A percentile compares a stretch with the other conserved stretches of the same genome.
phyloP scores from a whole-genome alignment of 2,329 filamentous ascomycete genomes.

The Diaporthe sp. region DNA sequence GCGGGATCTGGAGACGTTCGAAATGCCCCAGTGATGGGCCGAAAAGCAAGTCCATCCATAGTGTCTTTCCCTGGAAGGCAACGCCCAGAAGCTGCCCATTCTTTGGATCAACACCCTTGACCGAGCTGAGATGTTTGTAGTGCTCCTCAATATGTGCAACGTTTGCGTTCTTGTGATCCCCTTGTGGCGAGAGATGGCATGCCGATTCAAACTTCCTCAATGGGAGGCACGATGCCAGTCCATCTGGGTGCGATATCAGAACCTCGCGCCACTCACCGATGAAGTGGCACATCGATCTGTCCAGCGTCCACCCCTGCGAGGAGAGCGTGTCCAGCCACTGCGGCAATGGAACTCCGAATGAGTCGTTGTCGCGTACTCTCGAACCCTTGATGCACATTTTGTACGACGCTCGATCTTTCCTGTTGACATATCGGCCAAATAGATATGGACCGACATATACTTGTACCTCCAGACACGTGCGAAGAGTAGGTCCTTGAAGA shows the following conservation, averaged over 20 bases:
- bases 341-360: background rate
- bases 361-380: background rate
- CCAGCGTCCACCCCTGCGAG: background rate
- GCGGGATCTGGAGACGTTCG: background rate
- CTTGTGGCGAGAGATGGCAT: background rate
- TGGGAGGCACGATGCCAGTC: background rate
- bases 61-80: background rate
- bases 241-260: background rate
- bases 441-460: background rate
- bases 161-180: background rate
- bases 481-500: background rate
- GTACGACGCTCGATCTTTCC: background rate
- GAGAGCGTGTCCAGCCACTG: slow-evolving; percentile 8
- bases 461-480: background rate
- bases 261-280: slow-evolving; percentile 23
- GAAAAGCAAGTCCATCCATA: background rate
- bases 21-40: background rate
- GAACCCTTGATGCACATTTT: slow-evolving; percentile 2
- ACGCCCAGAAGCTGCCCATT: background rate
- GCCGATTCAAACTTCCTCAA: background rate
- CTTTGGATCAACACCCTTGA: too few species aligned
- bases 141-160: background rate
- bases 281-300: slow-evolving; percentile 9
- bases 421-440: background rate
- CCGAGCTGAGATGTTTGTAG: background rate